Percentiles rank a stretch among this genome's conserved stretches.
These are phyloP conservation scores for Ogataea populi-albae DNA, from an alignment of 805 yeast species.

Conservation along the genomic window DNA sequence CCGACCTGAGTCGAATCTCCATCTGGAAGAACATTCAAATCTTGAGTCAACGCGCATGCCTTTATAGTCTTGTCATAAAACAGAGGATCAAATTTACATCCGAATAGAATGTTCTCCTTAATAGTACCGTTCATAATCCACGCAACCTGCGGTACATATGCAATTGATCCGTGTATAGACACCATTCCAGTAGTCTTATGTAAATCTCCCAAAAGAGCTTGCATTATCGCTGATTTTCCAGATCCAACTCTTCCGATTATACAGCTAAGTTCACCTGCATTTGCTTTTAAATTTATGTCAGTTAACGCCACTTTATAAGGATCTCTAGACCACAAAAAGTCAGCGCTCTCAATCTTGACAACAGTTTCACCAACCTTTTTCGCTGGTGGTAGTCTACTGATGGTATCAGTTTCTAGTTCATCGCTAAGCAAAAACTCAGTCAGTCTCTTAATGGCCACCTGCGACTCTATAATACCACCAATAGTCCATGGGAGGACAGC, in stretches of 20 bases:
- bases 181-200: constrained; percentile 74
- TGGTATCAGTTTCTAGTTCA: constrained; percentile 74
- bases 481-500: constrained; percentile 90
- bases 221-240: constrained; percentile 83
- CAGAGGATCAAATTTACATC: constrained; percentile 72
- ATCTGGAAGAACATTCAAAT: constrained; percentile 70
- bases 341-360: constrained; percentile 59
- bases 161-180: constrained; percentile 69
- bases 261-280: constrained; percentile 77
- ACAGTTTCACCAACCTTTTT: constrained; percentile 62
- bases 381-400: constrained; percentile 48
- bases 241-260: constrained; percentile 74
- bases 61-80: constrained; percentile 76
- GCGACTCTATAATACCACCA: constrained; percentile 82
- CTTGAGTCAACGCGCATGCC: constrained; percentile 84
- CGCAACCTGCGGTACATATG: constrained; percentile 89
- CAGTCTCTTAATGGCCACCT: constrained; percentile 76
- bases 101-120: constrained; percentile 83
- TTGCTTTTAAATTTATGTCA: constrained; percentile 59
- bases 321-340: constrained; percentile 75
- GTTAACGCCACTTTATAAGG: constrained; percentile 69
- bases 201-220: constrained; percentile 79
- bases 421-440: constrained; percentile 66
- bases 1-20: constrained; percentile 92
- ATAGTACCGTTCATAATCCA: constrained; percentile 96